Percentiles rank a stretch among this genome's conserved stretches.
These are phyloP conservation scores for Mycena alexandri DNA, from an alignment of 768 basidiomycete species.

Conservation along the genomic window DNA sequence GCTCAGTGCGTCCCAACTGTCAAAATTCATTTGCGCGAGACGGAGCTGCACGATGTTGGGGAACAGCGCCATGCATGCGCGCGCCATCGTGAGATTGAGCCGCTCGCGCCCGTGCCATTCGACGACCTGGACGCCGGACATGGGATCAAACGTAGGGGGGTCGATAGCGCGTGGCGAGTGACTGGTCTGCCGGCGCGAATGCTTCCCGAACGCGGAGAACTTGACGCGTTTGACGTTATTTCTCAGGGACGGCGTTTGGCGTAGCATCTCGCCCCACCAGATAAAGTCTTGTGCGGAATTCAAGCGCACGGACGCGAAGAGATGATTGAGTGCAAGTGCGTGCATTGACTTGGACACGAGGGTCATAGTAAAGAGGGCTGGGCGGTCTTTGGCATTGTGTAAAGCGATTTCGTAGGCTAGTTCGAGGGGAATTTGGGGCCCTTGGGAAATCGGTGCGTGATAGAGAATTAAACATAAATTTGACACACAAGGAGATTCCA, in stretches of 20 bases:
- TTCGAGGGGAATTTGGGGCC: conserved; percentile 29
- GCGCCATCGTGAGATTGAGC: background rate
- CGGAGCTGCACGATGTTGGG: background rate
- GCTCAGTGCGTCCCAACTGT: background rate
- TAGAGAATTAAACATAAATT: too few relatives aligned
- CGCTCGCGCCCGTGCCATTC: background rate
- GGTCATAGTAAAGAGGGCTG: conserved; percentile 17
- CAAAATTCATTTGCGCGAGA: background rate
- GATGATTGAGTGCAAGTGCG: background rate
- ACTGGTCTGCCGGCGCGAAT: background rate
- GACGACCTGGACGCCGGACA: background rate
- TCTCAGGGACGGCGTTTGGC: conserved; percentile 14
- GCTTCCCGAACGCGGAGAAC: background rate
- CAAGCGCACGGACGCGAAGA: conserved; percentile 26
- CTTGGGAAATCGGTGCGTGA: too few relatives aligned
- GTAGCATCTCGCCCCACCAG: conserved; percentile 25
- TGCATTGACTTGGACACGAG: conserved; percentile 23
- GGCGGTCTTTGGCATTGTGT: conserved; percentile 24
- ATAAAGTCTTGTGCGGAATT: conserved; percentile 24
- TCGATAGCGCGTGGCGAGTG: background rate
- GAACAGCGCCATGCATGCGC: conserved; percentile 23
- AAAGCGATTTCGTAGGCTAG: conserved; percentile 17
- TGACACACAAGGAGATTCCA: too few relatives aligned
- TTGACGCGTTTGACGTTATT: conserved; percentile 22
- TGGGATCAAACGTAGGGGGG: background rate